A percentile compares a stretch with the other conserved stretches of the same genome.
phyloP scores from a whole-genome alignment of 768 basidiomycete species.

The Russula lepida region DNA sequence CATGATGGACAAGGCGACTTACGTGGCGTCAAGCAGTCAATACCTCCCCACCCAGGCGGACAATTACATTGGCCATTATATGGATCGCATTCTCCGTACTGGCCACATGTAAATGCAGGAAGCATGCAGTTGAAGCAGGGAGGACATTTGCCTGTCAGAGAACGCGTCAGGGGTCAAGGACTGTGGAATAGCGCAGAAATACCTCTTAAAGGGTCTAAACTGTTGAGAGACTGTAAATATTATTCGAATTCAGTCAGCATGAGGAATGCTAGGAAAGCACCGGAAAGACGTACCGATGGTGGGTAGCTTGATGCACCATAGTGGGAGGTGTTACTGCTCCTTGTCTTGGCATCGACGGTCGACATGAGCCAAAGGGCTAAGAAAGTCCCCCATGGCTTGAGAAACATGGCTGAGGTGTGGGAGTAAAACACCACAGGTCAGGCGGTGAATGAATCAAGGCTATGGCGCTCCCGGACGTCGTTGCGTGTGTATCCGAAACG shows the following conservation, averaged over 20 bases:
- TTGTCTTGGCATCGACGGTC: slow-evolving; percentile 1
- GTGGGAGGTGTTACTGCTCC: background rate
- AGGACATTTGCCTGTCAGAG: slow-evolving; percentile 43
- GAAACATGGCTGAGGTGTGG: background rate
- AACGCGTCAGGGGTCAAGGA: background rate
- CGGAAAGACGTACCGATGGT: background rate
- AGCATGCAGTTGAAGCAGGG: slow-evolving; percentile 96
- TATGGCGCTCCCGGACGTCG: too few species aligned
- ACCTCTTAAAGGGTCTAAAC: slow-evolving; percentile 10
- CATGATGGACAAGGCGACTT: slow-evolving; percentile 27
- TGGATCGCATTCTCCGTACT: slow-evolving; percentile 83
- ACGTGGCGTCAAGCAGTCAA: slow-evolving; percentile 92
- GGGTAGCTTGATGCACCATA: background rate
- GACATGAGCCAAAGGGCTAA: slow-evolving; percentile 5
- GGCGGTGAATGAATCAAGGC: too few species aligned
- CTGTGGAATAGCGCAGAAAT: background rate
- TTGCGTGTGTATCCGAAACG: background rate
- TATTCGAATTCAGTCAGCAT: background rate
- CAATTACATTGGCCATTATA: slow-evolving; percentile 97
- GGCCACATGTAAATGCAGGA: slow-evolving; percentile 85
- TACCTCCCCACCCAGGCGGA: slow-evolving; percentile 94
- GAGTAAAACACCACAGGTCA: background rate
- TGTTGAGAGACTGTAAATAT: background rate
- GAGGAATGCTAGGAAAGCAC: background rate
- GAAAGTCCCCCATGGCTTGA: background rate